phyloP scores from a whole-genome alignment of 202 grass and related monocot genomes.

The Digitaria exilis region DNA sequence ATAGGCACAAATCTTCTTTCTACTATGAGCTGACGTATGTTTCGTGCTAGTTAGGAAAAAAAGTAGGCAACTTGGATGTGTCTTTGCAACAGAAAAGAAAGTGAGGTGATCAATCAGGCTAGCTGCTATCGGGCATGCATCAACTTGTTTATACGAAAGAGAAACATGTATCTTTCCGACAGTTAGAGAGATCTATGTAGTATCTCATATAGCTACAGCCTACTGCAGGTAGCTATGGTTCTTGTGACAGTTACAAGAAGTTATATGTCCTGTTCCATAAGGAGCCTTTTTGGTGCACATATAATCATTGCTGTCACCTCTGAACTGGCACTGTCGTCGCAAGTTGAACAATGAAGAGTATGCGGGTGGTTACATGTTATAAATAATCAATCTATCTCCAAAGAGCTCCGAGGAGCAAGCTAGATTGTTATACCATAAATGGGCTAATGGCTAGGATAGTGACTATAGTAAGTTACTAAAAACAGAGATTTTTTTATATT shows the following conservation, averaged over 20 bases:
- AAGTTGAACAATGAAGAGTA: not conserved
- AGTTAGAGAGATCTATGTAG: constrained; percentile 2
- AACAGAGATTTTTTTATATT: not conserved
- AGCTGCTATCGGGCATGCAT: not conserved
- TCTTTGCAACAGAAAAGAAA: constrained; percentile 24
- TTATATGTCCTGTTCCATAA: constrained; percentile 8
- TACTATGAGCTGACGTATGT: not conserved
- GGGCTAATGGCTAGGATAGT: not conserved
- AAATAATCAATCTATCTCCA: not conserved
- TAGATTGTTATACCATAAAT: not conserved
- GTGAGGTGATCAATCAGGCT: not conserved
- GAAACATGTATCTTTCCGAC: constrained; percentile 9
- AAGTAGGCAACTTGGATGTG: constrained; percentile 22
- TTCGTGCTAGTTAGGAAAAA: not conserved
- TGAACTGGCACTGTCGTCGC: not conserved
- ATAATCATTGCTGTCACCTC: constrained; percentile 10
- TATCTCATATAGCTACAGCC: not conserved
- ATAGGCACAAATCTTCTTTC: not conserved
- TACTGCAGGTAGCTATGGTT: not conserved
- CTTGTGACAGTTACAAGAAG: constrained; percentile 21
- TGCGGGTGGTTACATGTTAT: not conserved
- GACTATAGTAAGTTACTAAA: not conserved
- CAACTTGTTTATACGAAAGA: constrained; percentile 6
- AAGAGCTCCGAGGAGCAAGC: not conserved
- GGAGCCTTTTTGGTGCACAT: not conserved